Conservation (phyloP, 176 grass and related monocot genomes). For the Tillandsia leiboldiana region DNA sequence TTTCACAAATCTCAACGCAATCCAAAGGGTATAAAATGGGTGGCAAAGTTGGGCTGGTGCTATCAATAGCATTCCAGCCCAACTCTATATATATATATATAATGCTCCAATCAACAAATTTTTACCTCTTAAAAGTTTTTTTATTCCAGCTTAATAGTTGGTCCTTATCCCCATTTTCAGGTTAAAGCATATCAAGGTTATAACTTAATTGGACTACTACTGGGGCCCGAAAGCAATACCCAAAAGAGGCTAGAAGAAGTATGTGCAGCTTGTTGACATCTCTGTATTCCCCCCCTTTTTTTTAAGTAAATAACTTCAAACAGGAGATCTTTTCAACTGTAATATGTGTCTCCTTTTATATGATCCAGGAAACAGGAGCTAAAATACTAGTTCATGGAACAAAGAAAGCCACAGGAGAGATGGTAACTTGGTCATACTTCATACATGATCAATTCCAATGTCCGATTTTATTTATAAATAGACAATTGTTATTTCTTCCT, state of each 20-base stretch:
- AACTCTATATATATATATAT: no score
- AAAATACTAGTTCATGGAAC: conserved; percentile 61
- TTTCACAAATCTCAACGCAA: no score
- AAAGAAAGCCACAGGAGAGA: conserved; percentile 57
- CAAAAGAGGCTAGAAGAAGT: conserved; percentile 79
- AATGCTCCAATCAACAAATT: no score
- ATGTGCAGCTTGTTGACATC: conserved; percentile 21
- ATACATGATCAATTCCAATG: not conserved
- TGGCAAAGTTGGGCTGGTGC: no score
- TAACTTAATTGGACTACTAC: conserved; percentile 70
- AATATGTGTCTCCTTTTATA: conserved; percentile 15
- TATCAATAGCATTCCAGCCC: no score
- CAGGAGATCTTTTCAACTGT: not conserved
- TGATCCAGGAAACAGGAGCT: conserved; percentile 74
- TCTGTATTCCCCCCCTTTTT: conserved; percentile 3
- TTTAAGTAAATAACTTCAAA: conserved; percentile 4
- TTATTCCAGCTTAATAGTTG: not conserved
- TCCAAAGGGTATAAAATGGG: no score
- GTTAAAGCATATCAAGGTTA: conserved; percentile 43
- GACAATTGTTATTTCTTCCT: no score
- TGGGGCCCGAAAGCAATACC: conserved; percentile 63
- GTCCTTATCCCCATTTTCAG: conserved; percentile 28
- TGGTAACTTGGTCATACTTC: conserved; percentile 36
- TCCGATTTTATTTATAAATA: no score
- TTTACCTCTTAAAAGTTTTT: no score